These are phyloP conservation scores for Alloteropsis semialata DNA, from an alignment of 176 grass and related monocot species.

Conservation along the genomic window DNA sequence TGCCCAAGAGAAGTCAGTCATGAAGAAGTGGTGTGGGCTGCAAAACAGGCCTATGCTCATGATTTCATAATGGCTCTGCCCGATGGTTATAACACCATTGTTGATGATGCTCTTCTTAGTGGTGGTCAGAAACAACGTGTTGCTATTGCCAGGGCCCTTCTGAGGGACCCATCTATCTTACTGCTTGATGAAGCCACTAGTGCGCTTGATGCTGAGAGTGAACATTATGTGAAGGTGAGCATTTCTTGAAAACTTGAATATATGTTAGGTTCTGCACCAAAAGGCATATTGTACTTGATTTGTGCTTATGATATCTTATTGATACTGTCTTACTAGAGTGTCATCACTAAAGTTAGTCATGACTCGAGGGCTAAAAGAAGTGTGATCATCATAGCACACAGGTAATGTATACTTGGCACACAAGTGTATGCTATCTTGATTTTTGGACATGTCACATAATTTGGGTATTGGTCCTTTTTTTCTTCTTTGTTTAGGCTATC, in stretches of 20 bases:
- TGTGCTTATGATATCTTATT: not conserved
- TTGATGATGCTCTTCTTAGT: conserved; percentile 87
- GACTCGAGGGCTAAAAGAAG: conserved; percentile 61
- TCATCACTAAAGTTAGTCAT: conserved; percentile 61
- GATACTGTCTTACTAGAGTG: conserved; percentile 44
- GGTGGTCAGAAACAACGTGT: conserved; percentile 97
- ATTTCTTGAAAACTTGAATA: conserved; percentile 6
- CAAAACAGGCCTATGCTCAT: conserved; percentile 90
- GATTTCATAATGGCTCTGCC: conserved; percentile 82
- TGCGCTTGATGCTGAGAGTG: conserved; percentile 91
- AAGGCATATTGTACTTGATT: not conserved
- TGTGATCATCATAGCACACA: conserved; percentile 94
- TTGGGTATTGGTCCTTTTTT: not conserved
- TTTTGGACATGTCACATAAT: not conserved
- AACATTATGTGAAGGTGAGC: conserved; percentile 92
- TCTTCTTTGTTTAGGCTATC: conserved; percentile 70
- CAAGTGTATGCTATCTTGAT: conserved; percentile 21
- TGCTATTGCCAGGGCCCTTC: conserved; percentile 95
- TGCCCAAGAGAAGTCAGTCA: conserved; percentile 75
- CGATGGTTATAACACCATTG: conserved; percentile 72
- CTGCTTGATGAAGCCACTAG: conserved; percentile 96
- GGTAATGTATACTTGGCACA: conserved; percentile 38
- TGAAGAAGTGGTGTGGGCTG: conserved; percentile 83
- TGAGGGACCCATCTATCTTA: conserved; percentile 83
- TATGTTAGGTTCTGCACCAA: not conserved